Percentiles rank a stretch among this genome's conserved stretches.
Evolutionary conservation across 1,139 yeast genomes (phyloP).

Genomic region (Yamadazyma atlantica): DNA sequence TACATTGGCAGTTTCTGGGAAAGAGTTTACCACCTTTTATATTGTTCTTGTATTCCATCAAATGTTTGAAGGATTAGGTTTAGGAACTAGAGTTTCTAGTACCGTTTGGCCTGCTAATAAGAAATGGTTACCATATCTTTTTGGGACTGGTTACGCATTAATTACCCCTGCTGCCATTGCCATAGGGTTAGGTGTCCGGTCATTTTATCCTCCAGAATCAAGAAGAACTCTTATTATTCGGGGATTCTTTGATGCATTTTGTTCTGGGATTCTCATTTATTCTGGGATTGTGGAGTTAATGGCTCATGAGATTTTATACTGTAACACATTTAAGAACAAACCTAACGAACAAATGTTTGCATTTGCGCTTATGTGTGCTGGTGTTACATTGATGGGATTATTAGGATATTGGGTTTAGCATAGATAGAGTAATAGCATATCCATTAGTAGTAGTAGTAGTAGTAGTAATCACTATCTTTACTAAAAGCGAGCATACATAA

Average conservation of each 20-base stretch:
- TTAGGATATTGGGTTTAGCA: constrained; percentile 42
- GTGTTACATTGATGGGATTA: constrained; percentile 43
- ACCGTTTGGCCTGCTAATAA: constrained; percentile 34
- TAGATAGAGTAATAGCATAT: not conserved
- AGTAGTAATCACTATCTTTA: too few species aligned
- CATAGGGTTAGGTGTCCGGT: constrained; percentile 36
- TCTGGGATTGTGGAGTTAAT: constrained; percentile 40
- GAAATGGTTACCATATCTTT: constrained; percentile 33
- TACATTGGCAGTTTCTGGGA: constrained; percentile 39
- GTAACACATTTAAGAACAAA: constrained; percentile 23
- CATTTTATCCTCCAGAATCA: constrained; percentile 34
- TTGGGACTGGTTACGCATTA: constrained; percentile 30
- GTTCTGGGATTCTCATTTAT: constrained; percentile 41
- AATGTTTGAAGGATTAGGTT: constrained; percentile 41
- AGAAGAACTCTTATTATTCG: constrained; percentile 31
- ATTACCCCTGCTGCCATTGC: constrained; percentile 40
- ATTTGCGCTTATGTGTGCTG: constrained; percentile 27
- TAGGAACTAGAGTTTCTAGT: constrained; percentile 40
- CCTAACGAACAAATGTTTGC: constrained; percentile 22
- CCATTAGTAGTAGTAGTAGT: too few species aligned
- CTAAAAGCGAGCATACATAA: too few species aligned
- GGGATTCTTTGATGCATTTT: constrained; percentile 37
- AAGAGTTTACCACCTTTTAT: constrained; percentile 33
- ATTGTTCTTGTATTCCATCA: constrained; percentile 41
- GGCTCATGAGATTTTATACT: constrained; percentile 39